Conservation (phyloP, 73 alveolate species). For the Paraurostyla sp. region DNA sequence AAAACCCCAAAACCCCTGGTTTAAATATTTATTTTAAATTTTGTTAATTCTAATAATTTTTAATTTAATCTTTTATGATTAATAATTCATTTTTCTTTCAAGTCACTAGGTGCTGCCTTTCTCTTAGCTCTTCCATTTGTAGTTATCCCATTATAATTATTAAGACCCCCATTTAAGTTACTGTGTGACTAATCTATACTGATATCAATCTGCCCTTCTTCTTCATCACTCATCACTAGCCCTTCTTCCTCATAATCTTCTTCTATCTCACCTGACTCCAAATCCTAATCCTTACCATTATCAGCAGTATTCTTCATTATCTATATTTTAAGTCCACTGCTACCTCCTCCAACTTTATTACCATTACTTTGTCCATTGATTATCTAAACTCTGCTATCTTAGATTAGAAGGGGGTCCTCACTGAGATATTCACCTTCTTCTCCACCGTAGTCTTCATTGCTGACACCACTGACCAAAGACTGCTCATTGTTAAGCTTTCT, state of each 20-base stretch:
- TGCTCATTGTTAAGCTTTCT: background rate
- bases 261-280: background rate
- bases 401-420: too few species aligned
- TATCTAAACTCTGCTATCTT: too few species aligned
- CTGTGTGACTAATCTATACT: background rate
- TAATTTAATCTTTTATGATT: too few species aligned
- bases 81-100: conserved; percentile 43
- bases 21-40: too few species aligned
- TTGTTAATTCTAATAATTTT: too few species aligned
- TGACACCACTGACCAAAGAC: too few species aligned
- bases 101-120: conserved; percentile 47
- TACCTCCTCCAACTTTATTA: background rate
- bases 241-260: background rate
- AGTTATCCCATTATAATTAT: background rate
- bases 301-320: background rate
- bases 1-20: too few species aligned
- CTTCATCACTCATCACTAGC: background rate
- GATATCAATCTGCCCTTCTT: conserved; percentile 6
- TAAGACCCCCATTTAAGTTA: background rate
- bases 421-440: too few species aligned
- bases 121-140: conserved; percentile 26
- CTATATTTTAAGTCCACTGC: background rate
- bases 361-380: background rate
- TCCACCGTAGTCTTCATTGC: too few species aligned
- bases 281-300: background rate